Evolutionary conservation across 1,139 yeast genomes (phyloP), one percentile per base, ranked within the genome.

Genomic region (Hemisphaericaspora xylofermentans): DNA sequence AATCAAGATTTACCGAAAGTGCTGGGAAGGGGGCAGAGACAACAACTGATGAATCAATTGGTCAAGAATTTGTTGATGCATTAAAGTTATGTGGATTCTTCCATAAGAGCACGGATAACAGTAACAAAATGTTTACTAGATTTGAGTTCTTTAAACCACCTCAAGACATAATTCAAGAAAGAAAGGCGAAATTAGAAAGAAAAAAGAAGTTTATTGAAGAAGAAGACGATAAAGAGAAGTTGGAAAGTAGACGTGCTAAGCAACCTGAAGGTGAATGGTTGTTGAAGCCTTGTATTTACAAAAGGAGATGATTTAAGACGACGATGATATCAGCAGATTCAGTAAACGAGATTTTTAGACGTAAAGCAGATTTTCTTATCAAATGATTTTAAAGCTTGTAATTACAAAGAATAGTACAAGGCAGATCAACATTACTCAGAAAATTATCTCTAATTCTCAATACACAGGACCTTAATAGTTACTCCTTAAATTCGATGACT

Each of bases 71-170:
- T 64, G 88, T 85, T 14, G 78, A 85, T 31, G 80, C 87, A 1
- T 68, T 93, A 51, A 87, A 87, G 60, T 66, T 80, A 42, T 65
- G 80, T 51, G 98, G 98, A 0, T 86, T 93, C 52, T 84, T 86
- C 70, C 96, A 89, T 64, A 87, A 87, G 60, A 76, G 76, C 43
- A 89, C 97, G 0, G 98, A 93, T 61, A 86, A 86, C 53, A 70
- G 75, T 19, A 93, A 93, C 64, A 88, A 88, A 60, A 93, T 93
- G 98, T 93, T 93, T 60, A 84, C 95, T 6, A 74, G 95, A 58
- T 89, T 93, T 60, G 98, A 93, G 59, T 93, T 93, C 57, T 88
- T 86, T 69, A 88, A 88, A 66, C 95, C 97, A 1, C 76, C 91
- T 9, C 73, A 73, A 41, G 89, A 86, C 42, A 77, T 85, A 39